Percentiles rank a stretch among this genome's conserved stretches.
Evolutionary conservation across 176 grass and related monocot genomes (phyloP).

Genomic region (Carex pumila): DNA sequence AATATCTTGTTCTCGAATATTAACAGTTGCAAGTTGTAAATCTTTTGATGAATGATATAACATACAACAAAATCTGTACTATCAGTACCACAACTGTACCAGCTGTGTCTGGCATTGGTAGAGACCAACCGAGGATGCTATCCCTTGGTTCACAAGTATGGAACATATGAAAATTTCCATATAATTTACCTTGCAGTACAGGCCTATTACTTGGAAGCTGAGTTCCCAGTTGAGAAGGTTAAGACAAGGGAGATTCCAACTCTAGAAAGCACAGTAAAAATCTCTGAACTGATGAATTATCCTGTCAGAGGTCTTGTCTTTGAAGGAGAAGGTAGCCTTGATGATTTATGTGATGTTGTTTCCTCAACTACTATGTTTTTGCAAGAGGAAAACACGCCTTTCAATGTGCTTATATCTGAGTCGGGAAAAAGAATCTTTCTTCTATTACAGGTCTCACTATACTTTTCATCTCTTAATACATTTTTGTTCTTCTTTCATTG

Average conservation of each 20-base stretch:
- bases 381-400: conserved; percentile 67
- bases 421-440: conserved; percentile 61
- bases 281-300: conserved; percentile 41
- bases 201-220: conserved; percentile 54
- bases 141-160: not conserved
- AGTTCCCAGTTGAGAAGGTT: conserved; percentile 68
- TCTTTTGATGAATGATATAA: not conserved
- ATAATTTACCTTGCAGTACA: not conserved
- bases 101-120: not conserved
- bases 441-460: conserved; percentile 54
- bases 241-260: conserved; percentile 19
- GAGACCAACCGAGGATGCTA: not conserved
- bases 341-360: conserved; percentile 52
- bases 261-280: conserved; percentile 28
- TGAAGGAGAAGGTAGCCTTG: conserved; percentile 32
- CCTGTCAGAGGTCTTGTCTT: conserved; percentile 72
- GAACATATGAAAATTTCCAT: not conserved
- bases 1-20: not conserved
- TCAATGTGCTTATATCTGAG: conserved; percentile 85
- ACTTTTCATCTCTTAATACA: not conserved
- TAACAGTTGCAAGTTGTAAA: not conserved
- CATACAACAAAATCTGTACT: not conserved
- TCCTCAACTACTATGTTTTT: conserved; percentile 49
- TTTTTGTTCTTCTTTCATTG: not conserved
- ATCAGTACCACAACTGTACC: not conserved